These are phyloP conservation scores for Solanum piurae DNA, from an alignment of 257 asterid genomes.

Conservation along the genomic window DNA sequence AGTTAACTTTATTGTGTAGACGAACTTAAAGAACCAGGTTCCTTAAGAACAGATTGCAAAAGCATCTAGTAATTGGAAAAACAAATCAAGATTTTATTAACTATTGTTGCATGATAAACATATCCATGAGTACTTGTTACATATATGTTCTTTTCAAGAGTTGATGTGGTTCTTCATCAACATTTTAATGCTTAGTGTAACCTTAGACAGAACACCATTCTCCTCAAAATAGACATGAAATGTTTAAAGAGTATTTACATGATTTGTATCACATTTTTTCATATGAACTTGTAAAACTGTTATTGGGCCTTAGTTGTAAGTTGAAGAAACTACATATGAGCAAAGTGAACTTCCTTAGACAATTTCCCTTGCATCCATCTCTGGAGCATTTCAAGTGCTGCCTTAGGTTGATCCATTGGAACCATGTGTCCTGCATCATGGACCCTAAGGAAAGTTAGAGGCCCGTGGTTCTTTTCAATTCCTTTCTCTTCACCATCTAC, in stretches of 20 bases:
- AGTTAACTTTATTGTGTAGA: neutral
- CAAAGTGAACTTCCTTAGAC: neutral
- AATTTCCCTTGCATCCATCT: constrained; percentile 50
- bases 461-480: constrained; percentile 34
- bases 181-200: neutral
- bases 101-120: neutral
- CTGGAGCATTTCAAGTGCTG: constrained; percentile 46
- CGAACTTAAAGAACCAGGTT: neutral
- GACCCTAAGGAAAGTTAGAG: constrained; percentile 49
- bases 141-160: neutral
- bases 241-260: neutral
- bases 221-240: neutral
- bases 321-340: neutral
- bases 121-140: neutral
- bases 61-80: neutral
- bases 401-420: constrained; percentile 79
- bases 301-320: neutral
- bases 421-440: constrained; percentile 65
- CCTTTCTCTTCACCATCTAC: constrained; percentile 59
- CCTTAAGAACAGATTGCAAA: neutral
- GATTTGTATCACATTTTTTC: neutral
- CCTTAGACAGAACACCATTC: neutral
- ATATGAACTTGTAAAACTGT: neutral
- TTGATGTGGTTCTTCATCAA: neutral
- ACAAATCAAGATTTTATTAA: neutral